phyloP scores from a whole-genome alignment of 805 yeast species.

The Metschnikowia kofuensis region DNA sequence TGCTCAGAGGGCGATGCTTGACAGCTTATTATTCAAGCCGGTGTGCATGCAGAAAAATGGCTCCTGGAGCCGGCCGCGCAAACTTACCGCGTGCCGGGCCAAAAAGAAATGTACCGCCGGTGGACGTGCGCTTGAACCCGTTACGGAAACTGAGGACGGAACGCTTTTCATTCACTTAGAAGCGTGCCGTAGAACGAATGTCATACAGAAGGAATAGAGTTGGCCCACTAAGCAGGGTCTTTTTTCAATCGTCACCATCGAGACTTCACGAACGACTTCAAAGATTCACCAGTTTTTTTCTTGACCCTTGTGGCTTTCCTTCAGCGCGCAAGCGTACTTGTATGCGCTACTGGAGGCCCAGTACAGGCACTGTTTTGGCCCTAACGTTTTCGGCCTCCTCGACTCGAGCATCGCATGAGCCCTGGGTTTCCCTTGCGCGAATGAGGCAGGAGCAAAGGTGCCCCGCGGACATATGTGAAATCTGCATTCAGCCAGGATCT shows the following conservation, averaged over 20 bases:
- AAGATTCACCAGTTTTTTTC: no score
- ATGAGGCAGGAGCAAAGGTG: background rate
- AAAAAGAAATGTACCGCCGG: background rate
- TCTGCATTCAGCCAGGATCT: background rate
- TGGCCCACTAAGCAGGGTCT: no score
- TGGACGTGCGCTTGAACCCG: background rate
- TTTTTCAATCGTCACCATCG: no score
- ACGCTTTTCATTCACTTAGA: no score
- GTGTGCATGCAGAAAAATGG: background rate
- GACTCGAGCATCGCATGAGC: constrained; percentile 3
- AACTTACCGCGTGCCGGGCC: background rate
- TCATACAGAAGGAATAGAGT: no score
- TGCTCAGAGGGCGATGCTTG: background rate
- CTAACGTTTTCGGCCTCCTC: background rate
- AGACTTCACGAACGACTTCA: no score
- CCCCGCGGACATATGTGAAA: background rate
- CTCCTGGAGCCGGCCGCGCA: background rate
- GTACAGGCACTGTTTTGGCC: constrained; percentile 9
- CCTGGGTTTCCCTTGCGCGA: constrained; percentile 1
- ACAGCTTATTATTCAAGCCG: background rate
- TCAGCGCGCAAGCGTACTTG: no score
- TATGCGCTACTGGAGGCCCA: no score
- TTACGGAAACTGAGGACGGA: constrained; percentile 6
- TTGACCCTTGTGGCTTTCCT: no score
- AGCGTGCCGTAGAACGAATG: no score